Evolutionary conservation across 2,329 filamentous ascomycete species (phyloP), one percentile per base, ranked within the genome.

Genomic region (Nemania sp.): DNA sequence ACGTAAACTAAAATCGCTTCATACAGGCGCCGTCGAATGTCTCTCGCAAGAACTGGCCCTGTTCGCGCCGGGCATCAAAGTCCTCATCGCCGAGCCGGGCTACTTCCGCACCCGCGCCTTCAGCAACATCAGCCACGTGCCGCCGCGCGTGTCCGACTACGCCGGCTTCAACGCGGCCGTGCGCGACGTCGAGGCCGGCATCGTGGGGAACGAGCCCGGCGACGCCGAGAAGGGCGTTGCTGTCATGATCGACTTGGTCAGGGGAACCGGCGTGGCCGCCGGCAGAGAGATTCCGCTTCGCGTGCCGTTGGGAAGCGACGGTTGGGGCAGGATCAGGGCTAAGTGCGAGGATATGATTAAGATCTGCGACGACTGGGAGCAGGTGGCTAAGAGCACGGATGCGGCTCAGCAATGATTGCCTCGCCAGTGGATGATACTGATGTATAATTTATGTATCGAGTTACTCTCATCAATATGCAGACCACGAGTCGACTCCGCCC

Each of bases 291-390:
- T 75, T 2, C 84, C 83, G 3, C 65, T 86, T 7, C 74, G 83
- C 32, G 77, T 82, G 13, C 76, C 83, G 0, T 74, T 87, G 11
- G 83, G 83, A 0, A 81, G 76, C 0, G 83, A 86, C 71, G 81
- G 81, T 0, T 85, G 80, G 69, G 67, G 68, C 1, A 73, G 64
- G 4, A 78, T 87, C 20, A 80, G 75, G 64, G 67, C 72, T 0
- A 86, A 85, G 73, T 75, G 85, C 20, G 78, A 84, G 45, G 71
- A 73, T 12, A 82, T 82, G 25, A 21, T 64, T 1, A 56, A 57
- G 12, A 59, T 62, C 5, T 64, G 62, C 32, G 56, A 57, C 25
- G 62, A 57, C 1, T 64, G 62, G 62, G 55, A 62, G 21, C 34
- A 56, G 39, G 62, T 62, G 18, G 62, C 62, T 11, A 59, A 56